phyloP scores from a whole-genome alignment of 352 stramenopile genomes.

The Discostella stelligera region DNA sequence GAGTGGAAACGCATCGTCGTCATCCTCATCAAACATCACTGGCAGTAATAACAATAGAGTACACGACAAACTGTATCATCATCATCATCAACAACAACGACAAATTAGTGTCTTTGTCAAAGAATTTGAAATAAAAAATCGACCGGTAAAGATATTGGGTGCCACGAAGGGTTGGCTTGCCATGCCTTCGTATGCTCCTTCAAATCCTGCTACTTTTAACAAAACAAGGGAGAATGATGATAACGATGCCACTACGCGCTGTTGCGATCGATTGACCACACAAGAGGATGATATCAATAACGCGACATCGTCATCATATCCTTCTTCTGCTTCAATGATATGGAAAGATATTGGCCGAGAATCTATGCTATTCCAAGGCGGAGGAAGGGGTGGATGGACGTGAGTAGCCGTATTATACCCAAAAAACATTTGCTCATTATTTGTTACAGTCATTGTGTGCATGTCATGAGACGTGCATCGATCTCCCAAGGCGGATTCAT shows the following conservation, averaged over 20 bases:
- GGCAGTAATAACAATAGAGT: too few relatives aligned
- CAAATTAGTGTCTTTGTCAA: slow-evolving; percentile 41
- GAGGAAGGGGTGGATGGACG: slow-evolving; percentile 47
- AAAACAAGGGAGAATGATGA: not conserved
- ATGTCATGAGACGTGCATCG: too few relatives aligned
- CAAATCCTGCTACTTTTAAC: not conserved
- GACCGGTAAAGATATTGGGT: slow-evolving; percentile 67
- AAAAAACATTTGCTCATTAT: not conserved
- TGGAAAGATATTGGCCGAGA: slow-evolving; percentile 21
- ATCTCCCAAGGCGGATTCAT: too few relatives aligned
- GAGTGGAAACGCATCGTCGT: not conserved
- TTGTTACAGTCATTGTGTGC: too few relatives aligned
- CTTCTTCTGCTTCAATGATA: not conserved
- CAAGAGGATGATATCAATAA: slow-evolving; percentile 8
- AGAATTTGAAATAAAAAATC: slow-evolving; percentile 67
- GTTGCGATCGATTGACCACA: not conserved
- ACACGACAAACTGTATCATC: not conserved
- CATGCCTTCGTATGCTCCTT: slow-evolving; percentile 47
- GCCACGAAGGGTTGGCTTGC: slow-evolving; percentile 60
- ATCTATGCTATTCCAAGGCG: slow-evolving; percentile 27
- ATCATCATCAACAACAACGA: not conserved
- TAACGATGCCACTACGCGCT: not conserved
- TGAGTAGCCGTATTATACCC: slow-evolving; percentile 19
- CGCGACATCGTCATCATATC: not conserved
- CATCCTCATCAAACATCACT: not conserved